phyloP scores from a whole-genome alignment of 371 early-diverging fungal species.

The Thermomucor indicae-seudaticae region DNA sequence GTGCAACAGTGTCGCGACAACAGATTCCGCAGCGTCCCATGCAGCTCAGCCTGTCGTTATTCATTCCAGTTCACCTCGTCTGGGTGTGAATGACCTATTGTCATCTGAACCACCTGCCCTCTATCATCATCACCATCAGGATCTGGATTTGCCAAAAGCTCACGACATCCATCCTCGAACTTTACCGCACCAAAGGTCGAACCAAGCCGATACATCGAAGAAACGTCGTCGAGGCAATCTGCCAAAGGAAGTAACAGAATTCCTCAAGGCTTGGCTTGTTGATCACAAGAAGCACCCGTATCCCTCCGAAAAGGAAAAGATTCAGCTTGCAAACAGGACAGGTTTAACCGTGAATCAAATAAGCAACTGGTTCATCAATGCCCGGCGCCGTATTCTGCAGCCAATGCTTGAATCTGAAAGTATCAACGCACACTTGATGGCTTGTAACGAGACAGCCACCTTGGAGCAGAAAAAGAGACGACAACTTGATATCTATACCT shows the following conservation, averaged over 20 bases:
- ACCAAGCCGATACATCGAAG: background rate
- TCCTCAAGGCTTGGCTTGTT: slow-evolving; percentile 70
- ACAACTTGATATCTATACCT: slow-evolving; percentile 20
- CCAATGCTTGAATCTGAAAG: slow-evolving; percentile 42
- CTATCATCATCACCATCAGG: background rate
- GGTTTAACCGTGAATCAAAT: slow-evolving; percentile 73
- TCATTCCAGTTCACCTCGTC: background rate
- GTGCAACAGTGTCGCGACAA: slow-evolving; percentile 14
- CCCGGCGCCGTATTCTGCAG: slow-evolving; percentile 66
- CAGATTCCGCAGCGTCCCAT: background rate
- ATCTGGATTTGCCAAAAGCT: background rate
- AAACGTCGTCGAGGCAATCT: slow-evolving; percentile 56
- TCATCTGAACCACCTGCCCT: slow-evolving; percentile 5
- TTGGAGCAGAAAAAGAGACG: slow-evolving; percentile 17
- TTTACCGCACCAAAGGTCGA: background rate
- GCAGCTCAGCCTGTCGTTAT: background rate
- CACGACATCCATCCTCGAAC: background rate
- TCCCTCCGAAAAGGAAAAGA: slow-evolving; percentile 79
- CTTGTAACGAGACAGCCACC: slow-evolving; percentile 10
- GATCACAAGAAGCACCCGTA: slow-evolving; percentile 79
- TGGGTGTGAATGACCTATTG: slow-evolving; percentile 7
- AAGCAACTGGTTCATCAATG: slow-evolving; percentile 92
- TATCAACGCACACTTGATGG: slow-evolving; percentile 10
- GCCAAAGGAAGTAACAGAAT: slow-evolving; percentile 61
- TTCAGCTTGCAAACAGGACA: slow-evolving; percentile 57